These are phyloP conservation scores for Daldinia vernicosa DNA, from an alignment of 495 filamentous ascomycete genomes.

Conservation along the genomic window DNA sequence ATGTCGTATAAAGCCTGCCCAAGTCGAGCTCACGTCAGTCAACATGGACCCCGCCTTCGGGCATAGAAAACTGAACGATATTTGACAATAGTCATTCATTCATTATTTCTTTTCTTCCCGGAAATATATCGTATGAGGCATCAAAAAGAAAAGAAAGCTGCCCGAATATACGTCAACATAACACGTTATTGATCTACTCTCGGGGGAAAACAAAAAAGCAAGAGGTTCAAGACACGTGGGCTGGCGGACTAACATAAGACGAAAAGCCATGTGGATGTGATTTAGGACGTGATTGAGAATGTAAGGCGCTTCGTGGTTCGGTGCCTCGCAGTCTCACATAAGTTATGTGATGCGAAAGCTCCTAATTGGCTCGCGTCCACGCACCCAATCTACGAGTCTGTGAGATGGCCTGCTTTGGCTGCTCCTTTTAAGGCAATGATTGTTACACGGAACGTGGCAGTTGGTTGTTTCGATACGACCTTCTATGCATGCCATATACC, in stretches of 20 bases:
- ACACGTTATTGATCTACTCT: background rate
- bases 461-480: conserved; percentile 19
- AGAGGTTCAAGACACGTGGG: conserved; percentile 1
- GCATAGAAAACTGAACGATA: background rate
- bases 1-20: background rate
- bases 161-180: background rate
- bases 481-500: conserved; percentile 2
- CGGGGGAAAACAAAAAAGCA: background rate
- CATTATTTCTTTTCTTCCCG: background rate
- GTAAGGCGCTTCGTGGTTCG: background rate
- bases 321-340: conserved; percentile 6
- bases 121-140: background rate
- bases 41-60: background rate
- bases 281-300: background rate
- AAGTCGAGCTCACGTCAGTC: background rate
- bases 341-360: background rate
- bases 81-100: background rate
- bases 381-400: conserved; percentile 17
- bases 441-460: conserved; percentile 36
- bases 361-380: conserved; percentile 19
- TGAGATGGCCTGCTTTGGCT: conserved; percentile 9
- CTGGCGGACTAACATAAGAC: background rate
- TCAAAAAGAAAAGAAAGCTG: background rate
- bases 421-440: conserved; percentile 14
- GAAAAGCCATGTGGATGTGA: background rate